Evolutionary conservation across 371 early-diverging fungal species (phyloP).

Genomic region (Mortierella sp.): DNA sequence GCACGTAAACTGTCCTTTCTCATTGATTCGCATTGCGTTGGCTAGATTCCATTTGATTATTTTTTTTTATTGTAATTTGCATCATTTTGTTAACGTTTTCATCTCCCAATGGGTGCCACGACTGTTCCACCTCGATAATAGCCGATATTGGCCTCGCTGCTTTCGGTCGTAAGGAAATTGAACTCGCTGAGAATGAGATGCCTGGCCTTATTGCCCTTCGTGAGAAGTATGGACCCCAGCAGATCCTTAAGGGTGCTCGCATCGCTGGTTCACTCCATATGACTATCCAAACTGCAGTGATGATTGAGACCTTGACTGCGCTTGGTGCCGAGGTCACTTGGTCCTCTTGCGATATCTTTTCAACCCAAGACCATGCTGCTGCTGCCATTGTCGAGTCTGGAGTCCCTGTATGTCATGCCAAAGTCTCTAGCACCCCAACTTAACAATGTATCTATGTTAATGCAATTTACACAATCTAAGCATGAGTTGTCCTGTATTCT

Average conservation of each 20-base stretch:
- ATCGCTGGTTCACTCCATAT: conserved; percentile 98
- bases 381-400: conserved; percentile 90
- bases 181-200: conserved; percentile 98
- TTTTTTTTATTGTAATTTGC: no score
- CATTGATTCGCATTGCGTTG: no score
- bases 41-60: no score
- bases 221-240: conserved; percentile 89
- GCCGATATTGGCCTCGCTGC: conserved; percentile 95
- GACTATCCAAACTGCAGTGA: conserved; percentile 98
- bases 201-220: conserved; percentile 97
- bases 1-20: no score
- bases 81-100: no score
- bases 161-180: conserved; percentile 95
- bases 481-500: neutral
- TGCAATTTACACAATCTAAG: no score
- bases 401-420: conserved; percentile 65
- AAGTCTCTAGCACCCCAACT: neutral
- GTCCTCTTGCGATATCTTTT: conserved; percentile 99
- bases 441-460: no score
- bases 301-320: conserved; percentile 96
- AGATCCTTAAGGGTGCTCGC: conserved; percentile 97
- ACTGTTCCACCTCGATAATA: neutral
- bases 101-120: no score
- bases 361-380: conserved; percentile 98
- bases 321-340: conserved; percentile 99